Conservation (phyloP, 31 red algal species). For the Odonthalia washingtoniensis region DNA sequence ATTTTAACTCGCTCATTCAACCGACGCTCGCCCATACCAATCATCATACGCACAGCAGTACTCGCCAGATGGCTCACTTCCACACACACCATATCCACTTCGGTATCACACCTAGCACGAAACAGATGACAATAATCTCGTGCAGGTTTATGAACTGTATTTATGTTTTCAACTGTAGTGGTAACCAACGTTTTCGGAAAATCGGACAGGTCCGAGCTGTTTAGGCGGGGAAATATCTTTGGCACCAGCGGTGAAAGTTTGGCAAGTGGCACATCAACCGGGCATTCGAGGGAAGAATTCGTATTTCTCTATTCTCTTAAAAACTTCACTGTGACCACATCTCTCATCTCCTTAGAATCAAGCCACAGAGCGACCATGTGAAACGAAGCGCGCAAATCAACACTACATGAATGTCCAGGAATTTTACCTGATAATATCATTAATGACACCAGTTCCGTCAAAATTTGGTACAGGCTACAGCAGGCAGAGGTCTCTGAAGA, state of each 20-base stretch:
- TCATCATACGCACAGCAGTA: conserved; percentile 23
- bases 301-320: not conserved
- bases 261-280: conserved; percentile 55
- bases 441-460: too few relatives aligned
- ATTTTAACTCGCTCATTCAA: conserved; percentile 50
- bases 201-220: conserved; percentile 18
- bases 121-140: conserved; percentile 52
- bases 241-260: conserved; percentile 75
- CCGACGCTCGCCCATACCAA: not conserved
- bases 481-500: too few relatives aligned
- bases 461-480: too few relatives aligned
- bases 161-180: too few relatives aligned
- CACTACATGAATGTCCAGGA: too few relatives aligned
- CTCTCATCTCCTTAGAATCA: conserved; percentile 64
- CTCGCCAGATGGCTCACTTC: conserved; percentile 49
- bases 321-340: conserved; percentile 39
- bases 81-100: conserved; percentile 29
- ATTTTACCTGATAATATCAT: too few relatives aligned
- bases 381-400: conserved; percentile 78
- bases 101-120: too few relatives aligned
- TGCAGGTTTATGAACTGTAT: too few relatives aligned
- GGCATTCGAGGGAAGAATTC: not conserved
- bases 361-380: conserved; percentile 83
- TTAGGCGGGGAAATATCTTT: conserved; percentile 66
- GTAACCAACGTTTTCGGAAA: conserved; percentile 65